Conservation (phyloP, 371 early-diverging fungal genomes). For the Mucor velutinosus region DNA sequence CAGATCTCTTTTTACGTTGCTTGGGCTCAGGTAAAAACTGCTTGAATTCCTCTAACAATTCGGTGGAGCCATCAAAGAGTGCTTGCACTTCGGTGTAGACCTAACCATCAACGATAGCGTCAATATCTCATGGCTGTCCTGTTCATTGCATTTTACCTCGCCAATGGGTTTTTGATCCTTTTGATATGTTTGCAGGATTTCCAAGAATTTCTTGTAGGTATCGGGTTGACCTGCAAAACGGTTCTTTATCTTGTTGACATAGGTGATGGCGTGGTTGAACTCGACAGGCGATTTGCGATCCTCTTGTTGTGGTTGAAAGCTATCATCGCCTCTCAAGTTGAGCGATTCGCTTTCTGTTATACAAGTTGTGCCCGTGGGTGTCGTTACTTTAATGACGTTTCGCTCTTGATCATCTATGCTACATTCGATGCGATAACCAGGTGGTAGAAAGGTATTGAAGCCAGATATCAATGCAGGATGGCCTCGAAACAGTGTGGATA, state of each 20-base stretch:
- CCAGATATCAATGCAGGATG: constrained; percentile 93
- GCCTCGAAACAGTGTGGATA: constrained; percentile 92
- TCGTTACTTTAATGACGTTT: constrained; percentile 81
- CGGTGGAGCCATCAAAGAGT: constrained; percentile 81
- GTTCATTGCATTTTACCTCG: constrained; percentile 56
- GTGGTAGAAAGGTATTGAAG: constrained; percentile 99
- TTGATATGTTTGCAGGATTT: constrained; percentile 94
- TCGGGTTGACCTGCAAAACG: constrained; percentile 88
- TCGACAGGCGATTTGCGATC: constrained; percentile 68
- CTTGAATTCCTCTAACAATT: constrained; percentile 92
- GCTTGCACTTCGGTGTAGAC: constrained; percentile 79
- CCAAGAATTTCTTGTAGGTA: constrained; percentile 91
- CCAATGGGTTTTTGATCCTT: constrained; percentile 88
- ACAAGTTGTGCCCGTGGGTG: constrained; percentile 76
- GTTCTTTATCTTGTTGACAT: constrained; percentile 97
- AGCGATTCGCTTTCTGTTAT: constrained; percentile 15
- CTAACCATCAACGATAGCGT: not conserved
- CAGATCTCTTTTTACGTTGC: constrained; percentile 18
- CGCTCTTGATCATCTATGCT: constrained; percentile 72
- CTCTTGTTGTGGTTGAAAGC: not conserved
- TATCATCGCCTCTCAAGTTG: not conserved
- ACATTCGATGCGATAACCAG: constrained; percentile 94
- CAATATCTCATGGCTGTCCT: not conserved
- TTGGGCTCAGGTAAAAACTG: constrained; percentile 79
- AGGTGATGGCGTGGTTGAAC: constrained; percentile 96